Evolutionary conservation across 2,329 filamentous ascomycete genomes (phyloP).

Genomic region (Fusarium siculi): DNA sequence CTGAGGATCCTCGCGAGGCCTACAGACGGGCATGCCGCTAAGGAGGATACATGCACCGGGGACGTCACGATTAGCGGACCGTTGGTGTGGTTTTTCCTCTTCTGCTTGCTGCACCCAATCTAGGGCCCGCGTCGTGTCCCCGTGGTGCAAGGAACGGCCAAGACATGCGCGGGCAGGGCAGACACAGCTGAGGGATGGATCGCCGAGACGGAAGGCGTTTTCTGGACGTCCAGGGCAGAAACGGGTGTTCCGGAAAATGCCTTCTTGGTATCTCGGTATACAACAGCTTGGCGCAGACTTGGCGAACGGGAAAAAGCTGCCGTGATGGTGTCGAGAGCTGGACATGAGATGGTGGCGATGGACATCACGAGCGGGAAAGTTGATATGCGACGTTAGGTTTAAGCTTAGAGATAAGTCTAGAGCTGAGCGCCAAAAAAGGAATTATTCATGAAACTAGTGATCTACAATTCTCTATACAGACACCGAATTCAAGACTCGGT

Average conservation of each 20-base stretch:
- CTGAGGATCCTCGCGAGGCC: neutral
- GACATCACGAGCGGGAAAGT: neutral
- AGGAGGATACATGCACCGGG: slow-evolving; percentile 8
- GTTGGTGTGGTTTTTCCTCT: neutral
- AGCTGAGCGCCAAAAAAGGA: neutral
- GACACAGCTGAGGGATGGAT: slow-evolving; percentile 7
- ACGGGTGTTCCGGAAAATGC: slow-evolving; percentile 15
- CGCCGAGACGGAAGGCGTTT: slow-evolving; percentile 6
- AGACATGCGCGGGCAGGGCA: neutral
- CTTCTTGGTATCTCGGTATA: slow-evolving; percentile 15
- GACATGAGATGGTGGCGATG: slow-evolving; percentile 11
- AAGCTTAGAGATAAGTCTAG: neutral
- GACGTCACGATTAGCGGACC: slow-evolving; percentile 14
- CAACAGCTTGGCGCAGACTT: slow-evolving; percentile 24
- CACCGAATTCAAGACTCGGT: slow-evolving; percentile 6
- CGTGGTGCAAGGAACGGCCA: slow-evolving; percentile 34
- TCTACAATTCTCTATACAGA: neutral
- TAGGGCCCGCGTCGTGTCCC: slow-evolving; percentile 4
- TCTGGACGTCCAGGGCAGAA: slow-evolving; percentile 6
- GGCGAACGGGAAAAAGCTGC: slow-evolving; percentile 7
- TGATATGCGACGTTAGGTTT: neutral
- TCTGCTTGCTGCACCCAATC: slow-evolving; percentile 18
- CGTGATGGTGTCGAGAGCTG: neutral
- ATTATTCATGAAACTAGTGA: neutral
- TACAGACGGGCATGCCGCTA: slow-evolving; percentile 14